Evolutionary conservation across 1,284 basidiomycete species (phyloP).

Genomic region (Cryptococcus jaspeensis): DNA sequence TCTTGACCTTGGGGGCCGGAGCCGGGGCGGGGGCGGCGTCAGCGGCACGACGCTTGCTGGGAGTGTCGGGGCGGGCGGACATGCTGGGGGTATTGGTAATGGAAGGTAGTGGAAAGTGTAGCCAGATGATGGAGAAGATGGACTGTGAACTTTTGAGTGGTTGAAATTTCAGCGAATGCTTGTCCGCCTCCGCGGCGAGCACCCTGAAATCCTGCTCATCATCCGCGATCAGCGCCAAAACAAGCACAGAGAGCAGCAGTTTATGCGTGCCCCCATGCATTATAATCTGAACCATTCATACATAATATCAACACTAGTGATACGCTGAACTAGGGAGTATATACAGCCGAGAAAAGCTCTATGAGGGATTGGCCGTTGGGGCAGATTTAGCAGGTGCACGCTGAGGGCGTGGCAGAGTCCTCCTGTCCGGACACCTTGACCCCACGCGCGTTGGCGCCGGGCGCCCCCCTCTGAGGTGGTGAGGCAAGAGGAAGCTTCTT

Average conservation of each 20-base stretch:
- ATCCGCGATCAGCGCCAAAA: too few relatives aligned
- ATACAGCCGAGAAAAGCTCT: background rate
- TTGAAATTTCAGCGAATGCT: constrained; percentile 17
- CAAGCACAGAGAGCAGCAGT: too few relatives aligned
- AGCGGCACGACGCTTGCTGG: constrained; percentile 35
- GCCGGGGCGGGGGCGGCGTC: constrained; percentile 14
- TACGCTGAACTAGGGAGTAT: background rate
- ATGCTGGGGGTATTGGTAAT: constrained; percentile 5
- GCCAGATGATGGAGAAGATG: background rate
- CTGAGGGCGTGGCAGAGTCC: constrained; percentile 18
- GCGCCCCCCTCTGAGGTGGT: constrained; percentile 21
- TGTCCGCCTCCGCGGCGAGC: background rate
- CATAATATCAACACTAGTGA: constrained; percentile 1
- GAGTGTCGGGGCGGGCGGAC: constrained; percentile 19
- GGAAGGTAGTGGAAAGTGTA: background rate
- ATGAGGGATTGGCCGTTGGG: background rate
- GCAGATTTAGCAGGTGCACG: constrained; percentile 30
- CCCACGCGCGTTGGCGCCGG: constrained; percentile 24
- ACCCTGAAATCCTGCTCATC: background rate
- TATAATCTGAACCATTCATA: background rate
- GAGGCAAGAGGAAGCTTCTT: constrained; percentile 44
- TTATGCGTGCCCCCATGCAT: too few relatives aligned
- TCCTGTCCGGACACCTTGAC: constrained; percentile 38
- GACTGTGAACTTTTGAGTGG: background rate
- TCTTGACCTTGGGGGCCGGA: constrained; percentile 30